Evolutionary conservation across 2,329 filamentous ascomycete species (phyloP).

Genomic region (Salinomyces thailandicus): DNA sequence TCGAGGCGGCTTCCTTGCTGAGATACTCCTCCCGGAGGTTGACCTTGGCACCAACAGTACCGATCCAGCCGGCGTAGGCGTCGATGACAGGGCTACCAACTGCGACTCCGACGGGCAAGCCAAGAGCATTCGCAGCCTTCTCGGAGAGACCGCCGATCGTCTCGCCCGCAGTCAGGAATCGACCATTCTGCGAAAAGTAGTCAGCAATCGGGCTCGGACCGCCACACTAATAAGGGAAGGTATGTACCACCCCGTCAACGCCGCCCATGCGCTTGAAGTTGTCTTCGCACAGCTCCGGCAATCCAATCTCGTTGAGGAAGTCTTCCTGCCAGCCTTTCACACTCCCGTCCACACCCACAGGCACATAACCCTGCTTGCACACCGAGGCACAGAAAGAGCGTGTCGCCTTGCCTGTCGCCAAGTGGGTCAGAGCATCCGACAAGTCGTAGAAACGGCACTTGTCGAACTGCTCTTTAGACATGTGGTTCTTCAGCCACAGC

Average conservation of each 20-base stretch:
- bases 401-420: slow-evolving; percentile 85
- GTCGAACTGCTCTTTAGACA: slow-evolving; percentile 82
- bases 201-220: slow-evolving; percentile 16
- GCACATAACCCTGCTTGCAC: slow-evolving; percentile 94
- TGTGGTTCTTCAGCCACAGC: slow-evolving; percentile 96
- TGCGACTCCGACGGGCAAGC: slow-evolving; percentile 75
- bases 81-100: slow-evolving; percentile 96
- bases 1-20: slow-evolving; percentile 57
- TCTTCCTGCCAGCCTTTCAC: slow-evolving; percentile 98
- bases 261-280: slow-evolving; percentile 90
- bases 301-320: slow-evolving; percentile 75
- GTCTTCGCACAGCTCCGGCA: slow-evolving; percentile 73
- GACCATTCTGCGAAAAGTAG: slow-evolving; percentile 60
- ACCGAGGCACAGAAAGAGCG: slow-evolving; percentile 92
- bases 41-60: slow-evolving; percentile 95
- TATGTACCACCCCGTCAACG: slow-evolving; percentile 76
- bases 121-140: slow-evolving; percentile 71
- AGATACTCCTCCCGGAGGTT: slow-evolving; percentile 55
- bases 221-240: slow-evolving; percentile 8
- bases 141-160: slow-evolving; percentile 76
- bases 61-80: slow-evolving; percentile 97
- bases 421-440: slow-evolving; percentile 81
- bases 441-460: slow-evolving; percentile 97
- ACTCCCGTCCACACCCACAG: slow-evolving; percentile 92
- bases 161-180: slow-evolving; percentile 85